Evolutionary conservation across 2,329 filamentous ascomycete genomes (phyloP), one percentile per base, ranked within the genome.

Genomic region (Fusarium xylarioides): DNA sequence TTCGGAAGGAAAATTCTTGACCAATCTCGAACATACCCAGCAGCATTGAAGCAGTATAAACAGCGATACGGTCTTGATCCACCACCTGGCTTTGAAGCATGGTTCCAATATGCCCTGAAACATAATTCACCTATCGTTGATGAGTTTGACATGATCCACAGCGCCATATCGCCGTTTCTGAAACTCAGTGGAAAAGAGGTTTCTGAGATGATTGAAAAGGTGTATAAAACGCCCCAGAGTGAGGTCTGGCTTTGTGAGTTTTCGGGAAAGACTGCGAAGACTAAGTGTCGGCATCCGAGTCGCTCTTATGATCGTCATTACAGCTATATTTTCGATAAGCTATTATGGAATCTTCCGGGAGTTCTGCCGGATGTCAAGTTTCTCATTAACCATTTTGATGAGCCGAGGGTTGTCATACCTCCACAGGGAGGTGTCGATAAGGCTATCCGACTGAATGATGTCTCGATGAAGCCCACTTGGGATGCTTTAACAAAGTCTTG

Each of bases 371-470:
- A 86, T 32, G 61, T 85, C 16, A 78, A 77, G 14, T 83, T 88
- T 30, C 78, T 87, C 0, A 77, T 87, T 19, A 88, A 87, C 50
- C 81, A 83, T 43, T 77, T 87, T 7, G 86, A 88, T 56, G 85
- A 88, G 68, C 85, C 86, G 3, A 77, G 81, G 7, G 81, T 86
- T 7, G 15, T 87, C 23, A 46, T 82, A 14, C 80, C 79, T 2
- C 68, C 73, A 1, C 18, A 12, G 10, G 16, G 30, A 40, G 53
- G 42, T 1, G 3, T 28, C 2, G 6, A 55, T 1, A 26, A 42
- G 18, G 34, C 28, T 0, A 68, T 81, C 19, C 71, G 47, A 5
- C 38, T 81, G 1, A 78, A 68, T 0, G 66, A 82, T 40, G 47
- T 83, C 50, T 79, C 79, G 2, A 64, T 71, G 7, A 63, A 71